A percentile compares a stretch with the other conserved stretches of the same genome.
Conservation (phyloP, 495 filamentous ascomycete genomes). For the Trypethelium eluteriae region DNA sequence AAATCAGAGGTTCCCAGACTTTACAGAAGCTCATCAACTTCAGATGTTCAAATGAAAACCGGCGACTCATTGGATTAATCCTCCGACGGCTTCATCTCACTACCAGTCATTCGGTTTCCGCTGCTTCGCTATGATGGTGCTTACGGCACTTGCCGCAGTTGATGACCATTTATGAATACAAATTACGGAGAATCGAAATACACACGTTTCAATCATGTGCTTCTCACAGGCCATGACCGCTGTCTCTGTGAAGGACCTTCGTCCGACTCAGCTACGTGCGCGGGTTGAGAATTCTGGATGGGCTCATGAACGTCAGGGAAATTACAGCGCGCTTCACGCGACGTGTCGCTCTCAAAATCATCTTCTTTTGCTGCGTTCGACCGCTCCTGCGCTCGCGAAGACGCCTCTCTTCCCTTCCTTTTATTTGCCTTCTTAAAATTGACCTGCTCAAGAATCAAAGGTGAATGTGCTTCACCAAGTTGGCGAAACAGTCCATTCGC, state of each 20-base stretch:
- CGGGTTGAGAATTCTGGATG: not conserved
- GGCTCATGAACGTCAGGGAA: not conserved
- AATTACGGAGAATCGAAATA: not conserved
- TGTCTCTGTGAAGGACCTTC: not conserved
- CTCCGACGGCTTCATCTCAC: too few relatives aligned
- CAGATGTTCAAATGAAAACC: too few relatives aligned
- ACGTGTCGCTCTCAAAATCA: not conserved
- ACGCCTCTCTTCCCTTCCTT: not conserved
- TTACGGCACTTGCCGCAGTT: not conserved
- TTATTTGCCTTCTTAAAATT: too few relatives aligned
- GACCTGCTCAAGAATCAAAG: not conserved
- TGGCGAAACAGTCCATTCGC: conserved; percentile 14
- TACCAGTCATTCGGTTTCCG: too few relatives aligned
- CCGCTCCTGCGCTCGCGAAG: not conserved
- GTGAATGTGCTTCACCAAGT: not conserved
- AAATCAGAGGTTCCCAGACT: too few relatives aligned
- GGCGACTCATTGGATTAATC: too few relatives aligned
- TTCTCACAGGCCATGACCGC: not conserved
- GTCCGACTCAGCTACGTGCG: not conserved
- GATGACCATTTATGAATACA: not conserved
- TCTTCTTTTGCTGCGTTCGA: not conserved
- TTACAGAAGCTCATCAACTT: too few relatives aligned
- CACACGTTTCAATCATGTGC: not conserved
- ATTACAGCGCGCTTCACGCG: not conserved
- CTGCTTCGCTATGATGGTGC: too few relatives aligned